Conservation (phyloP, 139 green algal genomes). For the Micromonas pusilla region DNA sequence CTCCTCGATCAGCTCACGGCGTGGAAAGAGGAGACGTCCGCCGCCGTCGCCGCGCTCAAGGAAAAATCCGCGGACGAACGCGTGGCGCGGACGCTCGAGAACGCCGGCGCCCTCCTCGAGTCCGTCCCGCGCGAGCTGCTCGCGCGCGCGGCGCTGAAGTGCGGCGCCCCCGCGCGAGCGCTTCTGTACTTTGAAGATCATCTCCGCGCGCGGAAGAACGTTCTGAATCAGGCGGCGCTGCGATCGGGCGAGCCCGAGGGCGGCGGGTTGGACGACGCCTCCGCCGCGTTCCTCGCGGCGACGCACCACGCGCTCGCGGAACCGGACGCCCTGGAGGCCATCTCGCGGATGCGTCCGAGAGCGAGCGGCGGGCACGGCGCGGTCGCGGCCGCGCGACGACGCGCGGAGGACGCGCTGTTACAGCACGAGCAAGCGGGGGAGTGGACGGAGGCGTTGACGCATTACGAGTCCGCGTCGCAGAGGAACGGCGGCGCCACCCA, state of each 20-base stretch:
- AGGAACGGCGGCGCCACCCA: neutral
- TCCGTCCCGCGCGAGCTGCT: conserved; percentile 53
- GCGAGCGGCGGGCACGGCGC: too few relatives aligned
- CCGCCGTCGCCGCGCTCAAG: neutral
- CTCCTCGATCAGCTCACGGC: conserved; percentile 72
- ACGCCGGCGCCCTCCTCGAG: neutral
- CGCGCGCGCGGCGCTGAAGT: conserved; percentile 42
- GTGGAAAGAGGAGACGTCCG: conserved; percentile 42
- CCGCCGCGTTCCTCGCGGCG: conserved; percentile 80
- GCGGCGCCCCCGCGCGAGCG: conserved; percentile 71
- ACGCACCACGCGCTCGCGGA: conserved; percentile 86
- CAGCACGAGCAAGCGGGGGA: conserved; percentile 75
- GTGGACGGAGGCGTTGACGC: conserved; percentile 74
- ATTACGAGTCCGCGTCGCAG: conserved; percentile 69
- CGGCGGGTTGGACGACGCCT: conserved; percentile 45
- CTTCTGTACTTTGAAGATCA: conserved; percentile 80
- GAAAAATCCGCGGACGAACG: too few relatives aligned
- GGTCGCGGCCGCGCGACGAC: conserved; percentile 44
- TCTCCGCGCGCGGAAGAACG: conserved; percentile 54
- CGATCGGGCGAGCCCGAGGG: conserved; percentile 11
- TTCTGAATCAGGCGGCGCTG: conserved; percentile 63
- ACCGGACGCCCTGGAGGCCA: conserved; percentile 68
- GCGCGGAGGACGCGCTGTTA: conserved; percentile 58
- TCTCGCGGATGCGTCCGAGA: conserved; percentile 47
- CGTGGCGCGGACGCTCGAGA: neutral